phyloP scores from a whole-genome alignment of 345 rosid genomes.

The Euphorbia pulcherrima region DNA sequence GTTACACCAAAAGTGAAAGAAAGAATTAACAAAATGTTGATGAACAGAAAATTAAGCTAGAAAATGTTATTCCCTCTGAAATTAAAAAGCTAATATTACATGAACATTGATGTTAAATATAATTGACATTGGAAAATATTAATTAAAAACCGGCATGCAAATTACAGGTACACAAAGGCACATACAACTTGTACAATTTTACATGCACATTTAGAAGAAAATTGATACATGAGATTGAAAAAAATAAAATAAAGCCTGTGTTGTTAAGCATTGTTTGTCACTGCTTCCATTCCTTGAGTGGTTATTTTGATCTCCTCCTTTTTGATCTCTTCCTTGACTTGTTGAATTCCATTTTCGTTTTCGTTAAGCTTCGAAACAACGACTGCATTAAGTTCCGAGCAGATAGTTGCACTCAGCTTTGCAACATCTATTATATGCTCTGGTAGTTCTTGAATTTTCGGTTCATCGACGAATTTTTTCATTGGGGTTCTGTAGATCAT shows the following conservation, averaged over 20 bases:
- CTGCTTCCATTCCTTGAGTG: conserved; percentile 1
- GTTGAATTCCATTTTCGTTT: conserved; percentile 18
- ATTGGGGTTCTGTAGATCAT: conserved; percentile 32
- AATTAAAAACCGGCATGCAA: conserved; percentile 3
- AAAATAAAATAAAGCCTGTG: background rate
- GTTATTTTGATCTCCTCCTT: conserved; percentile 19
- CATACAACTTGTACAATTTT: background rate
- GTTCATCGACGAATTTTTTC: background rate
- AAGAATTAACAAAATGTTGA: background rate
- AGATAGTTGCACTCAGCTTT: conserved; percentile 36
- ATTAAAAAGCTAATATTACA: background rate
- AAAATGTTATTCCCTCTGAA: background rate
- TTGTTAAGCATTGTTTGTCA: conserved; percentile 5
- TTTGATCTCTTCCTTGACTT: conserved; percentile 23
- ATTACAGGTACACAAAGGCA: background rate
- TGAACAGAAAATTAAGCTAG: background rate
- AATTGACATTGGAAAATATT: background rate
- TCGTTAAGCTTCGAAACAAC: conserved; percentile 33
- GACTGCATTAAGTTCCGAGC: conserved; percentile 33
- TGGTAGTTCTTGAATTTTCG: conserved; percentile 12
- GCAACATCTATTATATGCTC: conserved; percentile 36
- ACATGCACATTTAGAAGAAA: background rate
- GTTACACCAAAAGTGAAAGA: background rate
- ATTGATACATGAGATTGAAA: background rate
- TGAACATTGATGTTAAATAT: background rate